Percentiles rank a stretch among this genome's conserved stretches.
Conservation (phyloP, 2,329 filamentous ascomycete genomes). For the Alternaria gaisen region DNA sequence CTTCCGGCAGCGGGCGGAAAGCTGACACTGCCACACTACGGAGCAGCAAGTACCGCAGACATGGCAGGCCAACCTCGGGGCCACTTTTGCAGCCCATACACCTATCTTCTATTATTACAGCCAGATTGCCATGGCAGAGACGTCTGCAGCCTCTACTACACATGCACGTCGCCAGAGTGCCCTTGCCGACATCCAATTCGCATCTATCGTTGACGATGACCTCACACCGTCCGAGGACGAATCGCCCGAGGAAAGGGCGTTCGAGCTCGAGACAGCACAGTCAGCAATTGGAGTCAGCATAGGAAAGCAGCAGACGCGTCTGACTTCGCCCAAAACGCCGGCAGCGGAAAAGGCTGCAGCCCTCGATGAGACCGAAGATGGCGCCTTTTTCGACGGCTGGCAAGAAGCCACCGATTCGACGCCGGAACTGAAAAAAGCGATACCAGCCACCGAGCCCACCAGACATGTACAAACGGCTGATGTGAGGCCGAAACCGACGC, state of each 20-base stretch:
- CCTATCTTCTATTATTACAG: conserved; percentile 2
- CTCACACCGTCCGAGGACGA: conserved; percentile 59
- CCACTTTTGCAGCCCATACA: conserved; percentile 12
- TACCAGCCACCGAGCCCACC: background rate
- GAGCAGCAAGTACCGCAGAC: conserved; percentile 23
- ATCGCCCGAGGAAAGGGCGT: conserved; percentile 36
- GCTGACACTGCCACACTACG: conserved; percentile 39
- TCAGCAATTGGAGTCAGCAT: conserved; percentile 68
- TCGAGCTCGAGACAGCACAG: conserved; percentile 52
- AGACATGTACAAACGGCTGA: background rate
- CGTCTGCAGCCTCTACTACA: conserved; percentile 9
- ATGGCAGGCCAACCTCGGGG: conserved; percentile 24
- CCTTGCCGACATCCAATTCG: conserved; percentile 54
- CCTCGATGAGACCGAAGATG: conserved; percentile 57
- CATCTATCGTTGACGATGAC: conserved; percentile 50
- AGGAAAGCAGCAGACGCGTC: conserved; percentile 63
- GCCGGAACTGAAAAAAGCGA: conserved; percentile 2
- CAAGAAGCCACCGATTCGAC: conserved; percentile 31
- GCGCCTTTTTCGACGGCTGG: conserved; percentile 59
- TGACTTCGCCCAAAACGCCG: conserved; percentile 66
- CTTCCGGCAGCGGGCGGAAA: conserved; percentile 35
- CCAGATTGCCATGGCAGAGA: conserved; percentile 33
- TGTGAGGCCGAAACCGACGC: background rate
- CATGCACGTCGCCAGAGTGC: conserved; percentile 45
- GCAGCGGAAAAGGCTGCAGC: conserved; percentile 67